These are phyloP conservation scores for Artomyces pyxidatus DNA, from an alignment of 768 basidiomycete species.

Conservation along the genomic window DNA sequence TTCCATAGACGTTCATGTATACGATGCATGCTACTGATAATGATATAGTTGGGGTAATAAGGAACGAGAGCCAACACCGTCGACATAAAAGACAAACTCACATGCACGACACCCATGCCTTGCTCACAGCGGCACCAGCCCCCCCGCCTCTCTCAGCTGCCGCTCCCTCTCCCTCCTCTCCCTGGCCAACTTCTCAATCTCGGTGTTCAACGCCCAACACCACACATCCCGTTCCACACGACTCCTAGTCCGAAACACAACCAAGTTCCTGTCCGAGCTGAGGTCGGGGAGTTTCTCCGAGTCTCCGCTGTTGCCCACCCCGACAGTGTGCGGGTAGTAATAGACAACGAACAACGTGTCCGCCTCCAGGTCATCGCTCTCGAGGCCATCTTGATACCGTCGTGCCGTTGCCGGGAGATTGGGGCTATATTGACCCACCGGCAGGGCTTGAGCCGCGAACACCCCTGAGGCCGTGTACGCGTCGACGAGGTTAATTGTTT, in stretches of 20 bases:
- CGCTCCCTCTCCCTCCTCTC: conserved; percentile 56
- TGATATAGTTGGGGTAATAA: no score
- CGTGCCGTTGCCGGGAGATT: conserved; percentile 47
- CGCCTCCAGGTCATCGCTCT: conserved; percentile 80
- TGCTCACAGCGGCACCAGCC: conserved; percentile 23
- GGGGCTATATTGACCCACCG: conserved; percentile 53
- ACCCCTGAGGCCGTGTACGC: conserved; percentile 86
- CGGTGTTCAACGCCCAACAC: conserved; percentile 89
- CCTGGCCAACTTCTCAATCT: conserved; percentile 77
- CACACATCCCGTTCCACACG: conserved; percentile 88
- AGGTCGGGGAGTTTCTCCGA: conserved; percentile 37
- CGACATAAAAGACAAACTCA: no score
- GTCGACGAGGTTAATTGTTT: conserved; percentile 55
- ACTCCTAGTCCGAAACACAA: conserved; percentile 68
- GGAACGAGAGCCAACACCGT: no score
- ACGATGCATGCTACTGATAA: no score
- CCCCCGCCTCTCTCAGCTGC: conserved; percentile 56
- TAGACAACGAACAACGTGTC: conserved; percentile 82
- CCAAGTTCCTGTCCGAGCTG: conserved; percentile 49
- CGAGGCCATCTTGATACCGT: conserved; percentile 84
- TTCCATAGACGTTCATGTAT: no score
- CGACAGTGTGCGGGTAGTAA: conserved; percentile 37
- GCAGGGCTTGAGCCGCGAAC: conserved; percentile 60
- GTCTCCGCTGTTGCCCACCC: conserved; percentile 1
- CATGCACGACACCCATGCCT: no score